A percentile compares a stretch with the other conserved stretches of the same genome.
Evolutionary conservation across 2,329 filamentous ascomycete genomes (phyloP).

Genomic region (Fusarium pseudoanthophilum): DNA sequence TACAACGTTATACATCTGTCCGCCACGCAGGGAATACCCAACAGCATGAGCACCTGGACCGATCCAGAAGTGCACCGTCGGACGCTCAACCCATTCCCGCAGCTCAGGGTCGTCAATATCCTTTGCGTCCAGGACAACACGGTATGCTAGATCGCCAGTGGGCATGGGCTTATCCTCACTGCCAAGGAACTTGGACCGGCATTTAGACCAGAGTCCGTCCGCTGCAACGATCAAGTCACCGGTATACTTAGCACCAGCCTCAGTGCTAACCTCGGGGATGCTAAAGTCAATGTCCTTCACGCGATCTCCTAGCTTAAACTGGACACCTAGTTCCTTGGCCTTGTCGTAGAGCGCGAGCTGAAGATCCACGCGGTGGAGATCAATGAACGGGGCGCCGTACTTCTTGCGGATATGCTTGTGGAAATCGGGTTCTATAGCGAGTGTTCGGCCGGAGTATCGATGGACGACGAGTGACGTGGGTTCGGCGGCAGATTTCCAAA

Average conservation of each 20-base stretch:
- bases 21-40: conserved; percentile 69
- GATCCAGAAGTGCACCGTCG: conserved; percentile 70
- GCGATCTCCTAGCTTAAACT: conserved; percentile 59
- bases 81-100: conserved; percentile 62
- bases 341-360: conserved; percentile 63
- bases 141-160: conserved; percentile 73
- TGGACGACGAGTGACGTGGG: conserved; percentile 63
- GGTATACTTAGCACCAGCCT: conserved; percentile 49
- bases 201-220: conserved; percentile 72
- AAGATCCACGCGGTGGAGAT: conserved; percentile 71
- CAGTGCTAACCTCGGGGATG: conserved; percentile 53
- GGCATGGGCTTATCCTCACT: conserved; percentile 60
- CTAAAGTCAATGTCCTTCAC: conserved; percentile 62
- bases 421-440: conserved; percentile 64
- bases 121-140: conserved; percentile 65
- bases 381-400: conserved; percentile 67
- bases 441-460: conserved; percentile 61
- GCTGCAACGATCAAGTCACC: conserved; percentile 62
- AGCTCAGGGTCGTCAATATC: conserved; percentile 63
- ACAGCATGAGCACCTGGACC: conserved; percentile 71
- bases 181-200: conserved; percentile 60
- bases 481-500: conserved; percentile 53
- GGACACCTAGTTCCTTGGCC: conserved; percentile 64
- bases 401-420: conserved; percentile 61
- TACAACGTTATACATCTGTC: conserved; percentile 73